A percentile compares a stretch with the other conserved stretches of the same genome.
Evolutionary conservation across 768 basidiomycete genomes (phyloP).

Genomic region (Mycena venus): DNA sequence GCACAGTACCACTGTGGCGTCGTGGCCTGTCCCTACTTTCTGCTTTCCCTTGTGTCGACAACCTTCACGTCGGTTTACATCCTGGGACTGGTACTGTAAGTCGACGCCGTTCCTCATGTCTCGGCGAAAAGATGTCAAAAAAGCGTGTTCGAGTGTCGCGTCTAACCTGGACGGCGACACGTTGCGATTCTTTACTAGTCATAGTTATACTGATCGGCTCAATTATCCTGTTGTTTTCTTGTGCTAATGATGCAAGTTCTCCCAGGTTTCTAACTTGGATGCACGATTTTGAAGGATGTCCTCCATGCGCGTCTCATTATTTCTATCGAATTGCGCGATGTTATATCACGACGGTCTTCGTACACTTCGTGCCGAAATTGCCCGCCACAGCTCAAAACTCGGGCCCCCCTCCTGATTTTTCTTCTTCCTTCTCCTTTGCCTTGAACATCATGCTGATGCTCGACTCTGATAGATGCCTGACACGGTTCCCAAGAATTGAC

Average conservation of each 20-base stretch:
- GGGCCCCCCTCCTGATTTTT: slow-evolving; percentile 4
- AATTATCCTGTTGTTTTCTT: neutral
- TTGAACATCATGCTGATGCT: no score
- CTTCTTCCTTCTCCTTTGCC: neutral
- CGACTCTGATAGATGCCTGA: no score
- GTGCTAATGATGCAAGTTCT: neutral
- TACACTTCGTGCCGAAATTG: neutral
- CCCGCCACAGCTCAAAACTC: slow-evolving; percentile 5
- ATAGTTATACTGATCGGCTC: neutral
- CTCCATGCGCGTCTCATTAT: no score
- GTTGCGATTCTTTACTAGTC: neutral
- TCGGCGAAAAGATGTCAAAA: neutral
- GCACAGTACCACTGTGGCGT: no score
- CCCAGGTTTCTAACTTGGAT: neutral
- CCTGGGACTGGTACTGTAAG: no score
- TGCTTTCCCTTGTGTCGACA: no score
- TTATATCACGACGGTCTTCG: neutral
- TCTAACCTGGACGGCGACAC: neutral
- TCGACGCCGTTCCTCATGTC: neutral
- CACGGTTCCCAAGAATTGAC: no score
- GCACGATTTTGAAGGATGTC: no score
- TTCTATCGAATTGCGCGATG: neutral
- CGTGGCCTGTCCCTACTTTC: no score
- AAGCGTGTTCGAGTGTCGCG: neutral
- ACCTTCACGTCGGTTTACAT: no score